Base-by-base conservation (phyloP, 2,329 filamentous ascomycete genomes). In the Beauveria pseudobassiana region DNA sequence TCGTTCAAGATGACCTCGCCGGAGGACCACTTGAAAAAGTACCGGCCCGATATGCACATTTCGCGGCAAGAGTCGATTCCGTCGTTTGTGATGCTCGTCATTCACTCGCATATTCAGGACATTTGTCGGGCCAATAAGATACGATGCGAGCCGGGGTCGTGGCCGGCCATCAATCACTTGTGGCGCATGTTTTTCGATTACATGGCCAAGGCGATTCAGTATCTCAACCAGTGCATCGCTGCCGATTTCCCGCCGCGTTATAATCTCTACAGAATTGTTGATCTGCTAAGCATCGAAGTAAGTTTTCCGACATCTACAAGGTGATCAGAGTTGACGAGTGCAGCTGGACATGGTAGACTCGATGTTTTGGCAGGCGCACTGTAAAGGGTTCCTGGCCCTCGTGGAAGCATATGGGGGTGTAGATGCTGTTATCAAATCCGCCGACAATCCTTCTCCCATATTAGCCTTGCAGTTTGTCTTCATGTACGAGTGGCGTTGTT, bases 201-300 rank as follows among this genome's bases (percentile, higher is more conserved):
- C 22, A 58, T 58, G 30, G 45, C 45, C 3, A 58, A 50, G 14
- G 46, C 55, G 4, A 22, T 58, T 6, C 20, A 28, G 1, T n/a
- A 24, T 20, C 46, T 58, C 1, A 58, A 58, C 22, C 46, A 38
- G 3, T 58, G 28, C 16, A 50, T 58, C 8, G 45, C 45, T 26
- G 30, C 45, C 8, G 30, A 30, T 14, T 58, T 14, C 7, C 28
- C 55, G 7, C 45, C 46, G 5, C 55, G 55, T 5, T 42, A 26
- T 28, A 50, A 40, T 20, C 46, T 58, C 14, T 58, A 40, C 46
- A 49, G 55, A 10, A 50, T 58, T 2, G 55, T 58, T 42, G 55
- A 58, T 58, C 46, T 58, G 1, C 55, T 58, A 4, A 58, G 55
- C 18, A 42, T 58, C 14, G 55, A 58, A 20, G 55, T 58, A 50